These are phyloP conservation scores for Dactylonectria estremocensis DNA, from an alignment of 2,329 filamentous ascomycete species.

Conservation along the genomic window DNA sequence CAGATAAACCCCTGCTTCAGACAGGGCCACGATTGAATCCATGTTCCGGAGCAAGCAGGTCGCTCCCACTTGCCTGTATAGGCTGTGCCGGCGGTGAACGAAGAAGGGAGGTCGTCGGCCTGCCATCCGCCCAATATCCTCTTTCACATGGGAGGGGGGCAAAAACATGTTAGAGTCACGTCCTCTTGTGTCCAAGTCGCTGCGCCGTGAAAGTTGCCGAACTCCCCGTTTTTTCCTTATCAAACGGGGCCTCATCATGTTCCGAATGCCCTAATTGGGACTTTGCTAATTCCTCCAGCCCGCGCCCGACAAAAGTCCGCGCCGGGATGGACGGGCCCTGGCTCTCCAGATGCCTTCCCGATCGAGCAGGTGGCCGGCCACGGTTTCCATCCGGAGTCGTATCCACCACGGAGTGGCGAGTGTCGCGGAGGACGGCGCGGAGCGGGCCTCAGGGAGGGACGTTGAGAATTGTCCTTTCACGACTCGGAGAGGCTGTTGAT, in stretches of 20 bases:
- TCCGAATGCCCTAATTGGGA: background rate
- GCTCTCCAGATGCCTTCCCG: constrained; percentile 9
- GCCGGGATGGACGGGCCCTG: background rate
- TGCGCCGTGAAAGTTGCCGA: background rate
- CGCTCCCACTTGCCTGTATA: background rate
- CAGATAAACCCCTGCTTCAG: background rate
- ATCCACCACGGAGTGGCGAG: constrained; percentile 25
- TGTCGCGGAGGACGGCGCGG: background rate
- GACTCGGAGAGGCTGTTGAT: background rate
- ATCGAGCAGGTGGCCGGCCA: constrained; percentile 7
- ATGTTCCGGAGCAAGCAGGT: background rate
- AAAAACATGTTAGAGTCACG: too few relatives aligned
- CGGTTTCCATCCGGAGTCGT: constrained; percentile 6
- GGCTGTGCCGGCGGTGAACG: constrained; percentile 17
- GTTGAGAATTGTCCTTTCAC: too few relatives aligned
- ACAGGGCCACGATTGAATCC: too few relatives aligned
- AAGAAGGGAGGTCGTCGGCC: background rate
- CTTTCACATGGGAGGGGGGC: too few relatives aligned
- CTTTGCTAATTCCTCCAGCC: background rate
- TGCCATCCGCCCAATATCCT: too few relatives aligned
- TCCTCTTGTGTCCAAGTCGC: background rate
- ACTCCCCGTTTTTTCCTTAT: background rate
- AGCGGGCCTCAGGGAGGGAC: background rate
- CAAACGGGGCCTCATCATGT: background rate
- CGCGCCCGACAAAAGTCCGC: background rate